Percentiles rank a stretch among this genome's conserved stretches.
Evolutionary conservation across 768 basidiomycete genomes (phyloP).

Genomic region (Gloeopeniophorella convolvens): DNA sequence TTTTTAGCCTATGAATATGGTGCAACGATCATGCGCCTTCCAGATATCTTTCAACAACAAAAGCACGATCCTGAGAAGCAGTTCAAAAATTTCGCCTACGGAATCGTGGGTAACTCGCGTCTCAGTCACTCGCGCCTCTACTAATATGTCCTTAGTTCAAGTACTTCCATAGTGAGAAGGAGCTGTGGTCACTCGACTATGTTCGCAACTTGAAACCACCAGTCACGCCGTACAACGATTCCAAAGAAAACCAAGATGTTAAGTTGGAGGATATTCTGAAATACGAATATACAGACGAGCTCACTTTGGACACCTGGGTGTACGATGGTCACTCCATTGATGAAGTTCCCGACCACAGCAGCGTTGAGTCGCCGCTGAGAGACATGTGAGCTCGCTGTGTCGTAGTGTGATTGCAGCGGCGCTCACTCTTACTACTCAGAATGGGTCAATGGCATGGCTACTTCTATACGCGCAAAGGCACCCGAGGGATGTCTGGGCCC

Average conservation of each 20-base stretch:
- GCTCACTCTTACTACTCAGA: background rate
- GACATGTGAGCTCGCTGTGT: constrained; percentile 5
- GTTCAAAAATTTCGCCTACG: constrained; percentile 22
- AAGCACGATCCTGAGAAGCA: constrained; percentile 18
- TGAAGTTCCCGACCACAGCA: background rate
- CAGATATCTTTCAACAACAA: constrained; percentile 22
- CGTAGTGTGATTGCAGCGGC: too few relatives aligned
- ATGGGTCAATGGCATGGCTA: constrained; percentile 16
- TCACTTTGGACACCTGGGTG: constrained; percentile 5
- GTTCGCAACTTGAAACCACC: background rate
- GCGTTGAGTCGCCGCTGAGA: constrained; percentile 5
- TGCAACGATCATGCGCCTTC: background rate
- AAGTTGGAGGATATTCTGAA: constrained; percentile 7
- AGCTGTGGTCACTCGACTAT: constrained; percentile 1
- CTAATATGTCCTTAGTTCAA: constrained; percentile 8
- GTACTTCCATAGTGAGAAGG: background rate
- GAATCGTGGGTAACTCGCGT: constrained; percentile 19
- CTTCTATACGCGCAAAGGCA: background rate
- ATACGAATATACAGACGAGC: background rate
- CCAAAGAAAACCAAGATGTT: constrained; percentile 5
- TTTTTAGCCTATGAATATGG: too few relatives aligned
- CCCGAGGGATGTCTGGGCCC: background rate
- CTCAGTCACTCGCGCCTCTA: background rate
- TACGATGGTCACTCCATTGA: constrained; percentile 14
- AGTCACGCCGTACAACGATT: background rate